Percentiles rank a stretch among this genome's conserved stretches.
Conservation (phyloP, 2,329 filamentous ascomycete species). For the Alternaria solani region DNA sequence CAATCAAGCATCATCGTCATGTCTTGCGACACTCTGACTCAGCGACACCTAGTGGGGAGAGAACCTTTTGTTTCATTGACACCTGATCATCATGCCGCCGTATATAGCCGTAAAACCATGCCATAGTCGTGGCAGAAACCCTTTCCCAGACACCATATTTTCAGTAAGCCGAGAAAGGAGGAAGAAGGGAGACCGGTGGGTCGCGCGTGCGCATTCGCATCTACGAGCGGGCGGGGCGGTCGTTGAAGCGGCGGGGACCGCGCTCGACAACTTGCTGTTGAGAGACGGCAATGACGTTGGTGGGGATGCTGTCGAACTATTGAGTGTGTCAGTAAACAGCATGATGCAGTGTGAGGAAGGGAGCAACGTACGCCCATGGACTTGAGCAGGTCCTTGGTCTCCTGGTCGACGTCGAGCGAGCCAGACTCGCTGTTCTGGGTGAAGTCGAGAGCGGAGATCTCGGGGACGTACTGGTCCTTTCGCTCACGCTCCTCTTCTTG, state of each 20-base stretch:
- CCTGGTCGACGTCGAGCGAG: conserved; percentile 91
- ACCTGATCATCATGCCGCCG: conserved; percentile 76
- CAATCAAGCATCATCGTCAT: conserved; percentile 85
- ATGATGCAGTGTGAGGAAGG: not conserved
- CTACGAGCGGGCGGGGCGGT: conserved; percentile 60
- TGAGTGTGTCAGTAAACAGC: conserved; percentile 17
- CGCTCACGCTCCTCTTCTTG: conserved; percentile 99
- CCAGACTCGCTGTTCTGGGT: conserved; percentile 91
- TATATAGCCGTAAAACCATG: conserved; percentile 73
- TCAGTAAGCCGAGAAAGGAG: conserved; percentile 44
- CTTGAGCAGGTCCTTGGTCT: conserved; percentile 99
- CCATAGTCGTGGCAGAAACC: conserved; percentile 96
- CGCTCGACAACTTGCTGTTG: conserved; percentile 89
- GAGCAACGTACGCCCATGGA: conserved; percentile 86
- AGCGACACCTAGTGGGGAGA: conserved; percentile 80
- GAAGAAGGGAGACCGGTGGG: conserved; percentile 55
- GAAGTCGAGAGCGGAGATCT: conserved; percentile 98
- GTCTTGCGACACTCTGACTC: conserved; percentile 66
- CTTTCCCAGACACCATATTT: conserved; percentile 79
- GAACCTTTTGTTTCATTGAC: conserved; percentile 53
- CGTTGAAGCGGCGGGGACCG: conserved; percentile 78
- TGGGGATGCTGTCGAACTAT: conserved; percentile 95
- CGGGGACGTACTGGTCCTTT: conserved; percentile 99
- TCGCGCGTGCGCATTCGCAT: conserved; percentile 43
- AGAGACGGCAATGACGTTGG: conserved; percentile 91